Base-by-base conservation (phyloP, 371 early-diverging fungal species). In the Rhizopus arrhizus region DNA sequence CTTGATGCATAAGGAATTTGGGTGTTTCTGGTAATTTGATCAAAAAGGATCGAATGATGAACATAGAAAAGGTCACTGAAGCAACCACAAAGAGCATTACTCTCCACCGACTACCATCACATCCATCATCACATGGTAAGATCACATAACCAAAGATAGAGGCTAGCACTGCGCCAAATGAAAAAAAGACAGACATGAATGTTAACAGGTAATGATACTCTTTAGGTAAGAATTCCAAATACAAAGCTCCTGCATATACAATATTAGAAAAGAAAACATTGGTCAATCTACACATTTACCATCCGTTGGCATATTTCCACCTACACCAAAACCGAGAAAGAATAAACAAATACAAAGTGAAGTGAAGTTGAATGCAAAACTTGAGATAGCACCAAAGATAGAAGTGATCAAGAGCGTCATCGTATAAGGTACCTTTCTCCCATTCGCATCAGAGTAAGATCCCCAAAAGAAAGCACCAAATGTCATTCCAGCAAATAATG, bases 301-400 rank as follows among this genome's bases (percentile, higher is more conserved):
- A 75, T 92, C 91, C 22, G 91, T 91, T n/a, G 94, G 93, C 85
- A 92, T 87, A 63, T 92, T 94, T 32, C 95, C 94, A 49, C 94
- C 94, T 34, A 94, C 91, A 12, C 93, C 93, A 68, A 91, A 86
- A 3, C 92, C 93, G 55, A 92, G 74, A 5, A 81, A 82, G 48
- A 90, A 84, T 3, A 91, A 66, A 33, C 84, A 70, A 10, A 85
- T 31, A 60, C 90, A 92, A 15, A 91, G 71, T 35, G 80, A 67
- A 49, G 75, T 57, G 62, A 91, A 92, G 29, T 75, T 80, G 40
- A 85, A 85, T 7, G 89, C 77, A 33, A 89, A 77, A 46, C 91
- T 86, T 4, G 93, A 82, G 5, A 86, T 59, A 34, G 86, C 64
- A 0, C 91, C 93, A 78, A 90, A 92, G 11, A 86, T 49, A 0